Conservation (phyloP, 192 early-diverging fungal genomes). For the Backusella psychrophila region DNA sequence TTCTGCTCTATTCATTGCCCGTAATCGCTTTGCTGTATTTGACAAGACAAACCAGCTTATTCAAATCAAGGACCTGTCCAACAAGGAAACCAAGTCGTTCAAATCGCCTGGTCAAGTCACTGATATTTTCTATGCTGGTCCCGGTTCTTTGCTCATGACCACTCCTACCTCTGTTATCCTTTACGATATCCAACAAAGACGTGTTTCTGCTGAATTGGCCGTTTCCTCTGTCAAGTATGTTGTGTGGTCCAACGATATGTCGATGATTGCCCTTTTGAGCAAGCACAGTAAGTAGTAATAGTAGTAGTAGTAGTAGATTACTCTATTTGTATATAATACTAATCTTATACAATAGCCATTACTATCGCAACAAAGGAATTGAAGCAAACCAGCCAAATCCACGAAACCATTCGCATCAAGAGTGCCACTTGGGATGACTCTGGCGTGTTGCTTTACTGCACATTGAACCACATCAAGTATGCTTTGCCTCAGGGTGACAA, state of each 20-base stretch:
- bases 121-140: constrained; percentile 88
- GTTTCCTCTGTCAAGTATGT: constrained; percentile 91
- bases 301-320: constrained; percentile 21
- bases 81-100: constrained; percentile 88
- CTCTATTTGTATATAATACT: neutral
- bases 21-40: constrained; percentile 97
- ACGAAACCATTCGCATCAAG: constrained; percentile 98
- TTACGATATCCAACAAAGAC: constrained; percentile 87
- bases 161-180: constrained; percentile 87
- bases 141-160: constrained; percentile 79
- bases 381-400: constrained; percentile 86
- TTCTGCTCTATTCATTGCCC: constrained; percentile 90
- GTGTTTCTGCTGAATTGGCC: constrained; percentile 72
- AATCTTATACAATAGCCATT: constrained; percentile 56
- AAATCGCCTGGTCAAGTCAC: constrained; percentile 73
- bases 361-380: constrained; percentile 86
- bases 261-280: constrained; percentile 85
- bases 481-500: constrained; percentile 94
- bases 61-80: constrained; percentile 83
- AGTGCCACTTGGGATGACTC: constrained; percentile 94
- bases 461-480: constrained; percentile 98
- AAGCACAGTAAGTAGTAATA: constrained; percentile 91
- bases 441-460: constrained; percentile 92
- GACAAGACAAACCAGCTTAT: constrained; percentile 84
- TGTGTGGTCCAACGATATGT: constrained; percentile 89